Evolutionary conservation across 106 monocot genomes (phyloP), one percentile per base, ranked within the genome.

Genomic region (Acanthochlamys bracteata): DNA sequence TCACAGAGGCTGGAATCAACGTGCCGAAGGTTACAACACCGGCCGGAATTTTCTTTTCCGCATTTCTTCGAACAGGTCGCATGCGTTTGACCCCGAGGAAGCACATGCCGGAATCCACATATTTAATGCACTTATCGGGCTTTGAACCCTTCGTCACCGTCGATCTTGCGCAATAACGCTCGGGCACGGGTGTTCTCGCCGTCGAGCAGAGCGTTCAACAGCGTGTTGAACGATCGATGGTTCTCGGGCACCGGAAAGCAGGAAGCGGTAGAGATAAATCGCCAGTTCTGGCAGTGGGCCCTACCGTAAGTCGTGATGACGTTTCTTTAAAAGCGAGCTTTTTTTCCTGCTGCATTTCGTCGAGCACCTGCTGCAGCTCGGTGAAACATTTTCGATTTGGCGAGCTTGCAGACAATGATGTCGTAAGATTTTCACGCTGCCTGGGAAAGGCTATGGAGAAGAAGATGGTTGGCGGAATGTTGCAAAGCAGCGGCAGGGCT

Each of bases 41-140:
- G 92, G 87, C 13, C 43, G 2, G 40, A 92, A 73, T 1, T 72
- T 70, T 24, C 57, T 73, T 3, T n/a, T 66, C 10, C 27, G 69
- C 92, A 92, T 87, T 84, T 92, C 92, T 42, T 74, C 81, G 63
- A 92, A 92, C 71, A 92, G 71, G 16, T 75, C 63, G 53, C 74
- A 42, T 0, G 87, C 87, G 46, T 54, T 17, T 0, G 65, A 71
- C 15, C 67, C 74, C 7, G 63, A 58, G 24, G 25, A 24, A 1
- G 61, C 57, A 59, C 33, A 51, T 0, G 71, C 73, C 0, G 71
- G 63, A 17, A 85, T 81, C 49, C 77, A 69, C 10, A 85, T 60
- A 61, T 85, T 85, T 25, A 74, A 81, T 88, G 59, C 84, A 92
- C 15, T 82, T 76, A 66, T 84, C 83, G 1, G 84, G 84, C 8